Evolutionary conservation across 2,329 filamentous ascomycete genomes (phyloP), one percentile per base, ranked within the genome.

Genomic region (Diaporthe sp.): DNA sequence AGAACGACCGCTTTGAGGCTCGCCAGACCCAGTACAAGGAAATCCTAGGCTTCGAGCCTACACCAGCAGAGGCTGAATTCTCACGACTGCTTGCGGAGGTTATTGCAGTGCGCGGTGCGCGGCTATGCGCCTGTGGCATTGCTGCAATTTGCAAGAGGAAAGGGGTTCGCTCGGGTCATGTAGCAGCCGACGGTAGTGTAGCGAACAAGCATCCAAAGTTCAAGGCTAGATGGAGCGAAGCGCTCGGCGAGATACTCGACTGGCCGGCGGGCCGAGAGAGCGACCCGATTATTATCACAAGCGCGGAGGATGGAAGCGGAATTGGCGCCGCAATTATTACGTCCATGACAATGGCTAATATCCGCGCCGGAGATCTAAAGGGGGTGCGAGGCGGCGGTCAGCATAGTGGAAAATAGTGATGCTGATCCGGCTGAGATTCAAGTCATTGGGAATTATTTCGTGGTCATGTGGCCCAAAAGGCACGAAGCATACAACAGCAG

Each of bases 201-300:
- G 95, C 95, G 85, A 94, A 93, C 85, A 94, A 94, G 82, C 95
- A 95, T 83, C 93, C 93, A 5, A 91, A 94, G 83, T 95, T 95
- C 87, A 94, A 94, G 86, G 87, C 89, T 73, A 89, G 93, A 68
- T 92, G 92, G 76, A 92, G 92, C 22, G 86, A 89, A 78, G 93
- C 93, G 22, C 86, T 95, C 54, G 89, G 92, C 70, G 93, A 95
- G 84, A 94, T 95, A 76, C 86, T 95, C 57, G 93, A 93, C 83
- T 94, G 92, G 92, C 86, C 89, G 3, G 87, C 87, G 66, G 88
- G 89, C 50, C 90, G 91, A 80, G 88, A 92, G 81, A 87, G 90
- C 79, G 92, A 95, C 80, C 92, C 92, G 28, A 88, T 95, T 71
- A 88, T 90, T 81, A 90, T 94, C 76, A 80, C 91, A 76, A 89